Conservation (phyloP, 306 rosid species). For the Malus sylvestris region DNA sequence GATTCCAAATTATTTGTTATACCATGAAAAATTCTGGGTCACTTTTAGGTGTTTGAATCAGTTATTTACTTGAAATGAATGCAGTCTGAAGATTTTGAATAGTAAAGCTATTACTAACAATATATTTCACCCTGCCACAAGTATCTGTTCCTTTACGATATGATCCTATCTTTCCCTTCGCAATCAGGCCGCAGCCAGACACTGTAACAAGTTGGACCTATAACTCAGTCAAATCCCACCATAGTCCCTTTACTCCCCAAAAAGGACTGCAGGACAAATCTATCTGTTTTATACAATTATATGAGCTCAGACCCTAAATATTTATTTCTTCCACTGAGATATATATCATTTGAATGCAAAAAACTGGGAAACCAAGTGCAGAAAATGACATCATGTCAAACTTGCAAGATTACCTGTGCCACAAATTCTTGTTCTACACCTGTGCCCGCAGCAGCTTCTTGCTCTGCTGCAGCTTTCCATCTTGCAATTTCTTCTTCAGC, state of each 20-base stretch:
- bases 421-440: conserved; percentile 85
- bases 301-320: not conserved
- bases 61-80: not conserved
- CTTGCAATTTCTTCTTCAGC: conserved; percentile 96
- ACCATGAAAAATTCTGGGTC: not conserved
- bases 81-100: not conserved
- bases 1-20: not conserved
- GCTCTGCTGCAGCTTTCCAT: conserved; percentile 98
- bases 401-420: conserved; percentile 55
- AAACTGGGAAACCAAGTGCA: not conserved
- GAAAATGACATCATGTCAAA: not conserved
- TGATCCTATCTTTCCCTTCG: not conserved
- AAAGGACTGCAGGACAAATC: not conserved
- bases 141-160: not conserved
- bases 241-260: not conserved
- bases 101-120: not conserved
- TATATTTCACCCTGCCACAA: not conserved
- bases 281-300: not conserved
- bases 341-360: not conserved
- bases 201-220: not conserved
- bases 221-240: not conserved
- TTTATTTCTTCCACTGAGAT: not conserved
- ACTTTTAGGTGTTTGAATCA: not conserved
- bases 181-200: not conserved
- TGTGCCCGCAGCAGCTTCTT: conserved; percentile 98